These are phyloP conservation scores for Globisporangium orthogonon DNA, from an alignment of 352 stramenopile species.

Conservation along the genomic window DNA sequence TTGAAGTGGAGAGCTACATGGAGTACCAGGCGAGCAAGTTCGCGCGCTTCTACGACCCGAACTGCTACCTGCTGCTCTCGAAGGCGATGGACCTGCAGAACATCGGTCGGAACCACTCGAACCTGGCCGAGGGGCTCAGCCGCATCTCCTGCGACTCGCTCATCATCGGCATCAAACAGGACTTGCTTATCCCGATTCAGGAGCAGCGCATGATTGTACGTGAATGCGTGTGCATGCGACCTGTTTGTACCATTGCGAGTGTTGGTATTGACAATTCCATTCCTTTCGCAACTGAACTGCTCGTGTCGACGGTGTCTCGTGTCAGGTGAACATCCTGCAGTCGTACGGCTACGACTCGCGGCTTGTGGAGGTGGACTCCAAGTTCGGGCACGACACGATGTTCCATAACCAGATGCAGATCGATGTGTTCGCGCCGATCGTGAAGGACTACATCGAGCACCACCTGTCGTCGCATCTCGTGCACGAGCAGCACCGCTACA, in stretches of 20 bases:
- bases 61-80: constrained; percentile 86
- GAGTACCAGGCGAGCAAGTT: constrained; percentile 87
- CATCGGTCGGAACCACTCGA: constrained; percentile 55
- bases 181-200: constrained; percentile 78
- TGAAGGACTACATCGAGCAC: constrained; percentile 68
- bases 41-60: constrained; percentile 75
- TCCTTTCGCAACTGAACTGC: too few species aligned
- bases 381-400: constrained; percentile 87
- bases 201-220: constrained; percentile 72
- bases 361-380: constrained; percentile 75
- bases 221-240: neutral
- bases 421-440: constrained; percentile 62
- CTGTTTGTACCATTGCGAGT: too few species aligned
- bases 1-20: constrained; percentile 90
- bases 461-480: constrained; percentile 41
- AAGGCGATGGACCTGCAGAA: constrained; percentile 87
- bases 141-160: constrained; percentile 62
- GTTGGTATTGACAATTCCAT: too few species aligned
- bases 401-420: constrained; percentile 79
- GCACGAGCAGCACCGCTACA: constrained; percentile 77
- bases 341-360: constrained; percentile 59
- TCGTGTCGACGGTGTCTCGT: neutral
- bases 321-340: constrained; percentile 64
- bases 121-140: constrained; percentile 66
- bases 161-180: constrained; percentile 79